These are phyloP conservation scores for Pyricularia sp. DNA, from an alignment of 2,329 filamentous ascomycete genomes.

Conservation along the genomic window DNA sequence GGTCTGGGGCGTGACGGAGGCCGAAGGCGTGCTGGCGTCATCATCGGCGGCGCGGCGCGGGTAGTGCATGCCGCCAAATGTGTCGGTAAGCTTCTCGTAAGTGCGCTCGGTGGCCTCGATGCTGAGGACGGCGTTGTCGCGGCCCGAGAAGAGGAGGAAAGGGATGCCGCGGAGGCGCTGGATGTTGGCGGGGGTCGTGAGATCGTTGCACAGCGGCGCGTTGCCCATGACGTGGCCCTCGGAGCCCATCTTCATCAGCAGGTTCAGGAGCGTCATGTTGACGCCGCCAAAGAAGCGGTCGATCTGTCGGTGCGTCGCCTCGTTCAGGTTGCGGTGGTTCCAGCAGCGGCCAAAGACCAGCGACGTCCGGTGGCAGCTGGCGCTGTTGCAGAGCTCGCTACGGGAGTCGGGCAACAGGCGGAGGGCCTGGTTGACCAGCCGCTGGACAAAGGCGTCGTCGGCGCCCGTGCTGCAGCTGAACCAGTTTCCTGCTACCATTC, in stretches of 20 bases:
- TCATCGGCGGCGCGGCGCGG: slow-evolving; percentile 12
- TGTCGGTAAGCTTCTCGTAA: slow-evolving; percentile 41
- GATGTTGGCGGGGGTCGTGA: slow-evolving; percentile 42
- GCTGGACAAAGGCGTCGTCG: slow-evolving; percentile 39
- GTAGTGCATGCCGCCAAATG: slow-evolving; percentile 29
- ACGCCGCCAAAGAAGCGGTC: slow-evolving; percentile 54
- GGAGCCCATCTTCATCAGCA: slow-evolving; percentile 47
- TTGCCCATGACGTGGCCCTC: slow-evolving; percentile 43
- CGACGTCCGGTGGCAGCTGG: slow-evolving; percentile 49
- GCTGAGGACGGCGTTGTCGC: slow-evolving; percentile 46
- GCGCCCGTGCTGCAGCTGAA: slow-evolving; percentile 40
- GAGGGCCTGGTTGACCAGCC: slow-evolving; percentile 42
- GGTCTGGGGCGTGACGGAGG: too few species aligned
- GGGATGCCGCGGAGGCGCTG: slow-evolving; percentile 40
- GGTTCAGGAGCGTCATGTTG: slow-evolving; percentile 46
- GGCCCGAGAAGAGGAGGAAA: slow-evolving; percentile 45
- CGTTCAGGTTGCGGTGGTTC: slow-evolving; percentile 57
- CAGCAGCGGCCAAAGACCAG: slow-evolving; percentile 55
- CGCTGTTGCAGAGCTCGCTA: slow-evolving; percentile 51
- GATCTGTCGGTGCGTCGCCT: slow-evolving; percentile 53
- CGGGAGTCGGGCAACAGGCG: slow-evolving; percentile 46
- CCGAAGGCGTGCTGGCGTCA: not conserved
- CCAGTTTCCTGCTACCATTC: slow-evolving; percentile 38
- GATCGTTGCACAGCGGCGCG: slow-evolving; percentile 25
- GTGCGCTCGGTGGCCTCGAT: slow-evolving; percentile 42